A percentile compares a stretch with the other conserved stretches of the same genome.
phyloP scores from a whole-genome alignment of 2,329 filamentous ascomycete species.

The Metarhizium rileyi region DNA sequence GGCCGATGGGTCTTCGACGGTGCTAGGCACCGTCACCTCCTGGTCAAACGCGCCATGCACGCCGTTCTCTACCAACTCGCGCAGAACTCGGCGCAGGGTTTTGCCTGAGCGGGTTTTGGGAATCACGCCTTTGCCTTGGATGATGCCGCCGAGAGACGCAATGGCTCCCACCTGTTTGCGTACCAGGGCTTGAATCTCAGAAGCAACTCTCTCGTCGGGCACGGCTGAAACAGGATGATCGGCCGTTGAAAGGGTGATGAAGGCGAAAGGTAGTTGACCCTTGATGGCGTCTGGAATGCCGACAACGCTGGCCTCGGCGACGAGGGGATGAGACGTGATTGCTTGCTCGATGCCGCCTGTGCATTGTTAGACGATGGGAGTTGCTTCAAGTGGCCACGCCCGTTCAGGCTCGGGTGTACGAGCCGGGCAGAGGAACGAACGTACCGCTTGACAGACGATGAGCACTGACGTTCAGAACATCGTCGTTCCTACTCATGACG shows the following conservation, averaged over 20 bases:
- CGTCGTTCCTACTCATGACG: slow-evolving; percentile 61
- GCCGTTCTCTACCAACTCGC: slow-evolving; percentile 77
- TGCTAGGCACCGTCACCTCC: slow-evolving; percentile 66
- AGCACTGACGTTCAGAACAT: slow-evolving; percentile 92
- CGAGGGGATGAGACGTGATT: slow-evolving; percentile 66
- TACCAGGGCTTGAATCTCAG: slow-evolving; percentile 64
- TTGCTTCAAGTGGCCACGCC: not conserved
- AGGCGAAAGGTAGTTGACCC: slow-evolving; percentile 85
- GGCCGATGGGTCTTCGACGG: slow-evolving; percentile 70
- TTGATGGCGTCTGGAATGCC: slow-evolving; percentile 79
- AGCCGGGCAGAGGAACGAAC: slow-evolving; percentile 12
- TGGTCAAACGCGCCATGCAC: slow-evolving; percentile 63
- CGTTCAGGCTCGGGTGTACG: not conserved
- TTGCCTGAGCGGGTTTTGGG: slow-evolving; percentile 91
- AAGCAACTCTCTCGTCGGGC: slow-evolving; percentile 31
- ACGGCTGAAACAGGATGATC: slow-evolving; percentile 42
- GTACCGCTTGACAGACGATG: slow-evolving; percentile 80
- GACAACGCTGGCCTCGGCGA: slow-evolving; percentile 80
- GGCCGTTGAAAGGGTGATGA: slow-evolving; percentile 49
- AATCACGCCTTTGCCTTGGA: slow-evolving; percentile 78
- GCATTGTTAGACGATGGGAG: slow-evolving; percentile 8
- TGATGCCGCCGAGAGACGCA: slow-evolving; percentile 74
- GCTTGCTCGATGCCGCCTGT: slow-evolving; percentile 82
- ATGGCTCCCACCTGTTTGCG: slow-evolving; percentile 80
- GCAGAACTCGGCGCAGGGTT: slow-evolving; percentile 70